Evolutionary conservation across 495 filamentous ascomycete genomes (phyloP).

Genomic region (Podospora pseudocomata): DNA sequence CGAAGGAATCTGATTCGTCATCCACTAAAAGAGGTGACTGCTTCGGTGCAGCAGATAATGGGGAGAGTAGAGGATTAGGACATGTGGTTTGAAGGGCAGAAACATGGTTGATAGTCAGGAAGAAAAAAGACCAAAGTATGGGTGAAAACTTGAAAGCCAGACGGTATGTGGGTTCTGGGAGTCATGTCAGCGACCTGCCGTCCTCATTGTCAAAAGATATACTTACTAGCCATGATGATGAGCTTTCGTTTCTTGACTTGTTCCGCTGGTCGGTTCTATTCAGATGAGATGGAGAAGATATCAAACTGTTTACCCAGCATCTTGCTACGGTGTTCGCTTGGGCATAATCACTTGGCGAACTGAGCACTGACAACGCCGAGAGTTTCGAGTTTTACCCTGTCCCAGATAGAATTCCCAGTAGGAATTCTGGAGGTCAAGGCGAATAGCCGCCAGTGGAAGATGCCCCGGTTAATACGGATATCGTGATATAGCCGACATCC

Average conservation of each 20-base stretch:
- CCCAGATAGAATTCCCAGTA: background rate
- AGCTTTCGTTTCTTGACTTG: background rate
- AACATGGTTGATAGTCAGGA: background rate
- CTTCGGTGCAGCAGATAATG: background rate
- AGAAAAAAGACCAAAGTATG: background rate
- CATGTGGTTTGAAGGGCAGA: background rate
- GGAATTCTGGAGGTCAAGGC: background rate
- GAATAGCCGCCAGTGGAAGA: constrained; percentile 4
- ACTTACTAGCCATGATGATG: constrained; percentile 3
- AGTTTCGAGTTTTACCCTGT: background rate
- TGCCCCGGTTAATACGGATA: background rate
- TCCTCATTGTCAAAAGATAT: background rate
- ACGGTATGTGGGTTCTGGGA: background rate
- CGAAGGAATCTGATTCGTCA: constrained; percentile 6
- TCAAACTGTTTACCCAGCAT: background rate
- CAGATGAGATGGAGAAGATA: background rate
- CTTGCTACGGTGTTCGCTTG: constrained; percentile 12
- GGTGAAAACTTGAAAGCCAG: background rate
- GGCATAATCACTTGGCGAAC: background rate
- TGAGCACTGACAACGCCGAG: background rate
- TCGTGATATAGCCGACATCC: background rate
- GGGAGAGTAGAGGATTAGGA: background rate
- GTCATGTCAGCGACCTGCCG: background rate
- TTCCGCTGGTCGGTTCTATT: background rate
- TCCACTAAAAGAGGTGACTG: constrained; percentile 1